Percentiles rank a stretch among this genome's conserved stretches.
Evolutionary conservation across 257 asterid genomes (phyloP).

Genomic region (Nicotiana paniculata): DNA sequence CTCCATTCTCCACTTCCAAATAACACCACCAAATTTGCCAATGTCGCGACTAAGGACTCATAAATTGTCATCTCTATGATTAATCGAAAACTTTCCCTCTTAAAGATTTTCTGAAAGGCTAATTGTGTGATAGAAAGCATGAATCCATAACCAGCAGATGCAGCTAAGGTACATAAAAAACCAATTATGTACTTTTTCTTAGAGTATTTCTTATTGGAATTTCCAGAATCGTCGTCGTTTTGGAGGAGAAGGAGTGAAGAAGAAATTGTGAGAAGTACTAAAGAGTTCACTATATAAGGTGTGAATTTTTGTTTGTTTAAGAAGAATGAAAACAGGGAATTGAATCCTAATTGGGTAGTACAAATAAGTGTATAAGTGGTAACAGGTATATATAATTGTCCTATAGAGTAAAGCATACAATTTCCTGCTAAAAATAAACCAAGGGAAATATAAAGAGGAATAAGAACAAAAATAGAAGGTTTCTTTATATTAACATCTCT

Average conservation of each 20-base stretch:
- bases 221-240: conserved; percentile 18
- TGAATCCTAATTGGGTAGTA: conserved; percentile 49
- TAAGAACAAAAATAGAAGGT: conserved; percentile 9
- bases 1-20: conserved; percentile 45
- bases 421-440: conserved; percentile 32
- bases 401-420: conserved; percentile 33
- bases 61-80: conserved; percentile 26
- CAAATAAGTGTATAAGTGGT: conserved; percentile 41
- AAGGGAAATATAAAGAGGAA: conserved; percentile 20
- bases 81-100: conserved; percentile 4
- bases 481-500: not conserved
- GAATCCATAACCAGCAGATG: conserved; percentile 30
- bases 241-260: conserved; percentile 49
- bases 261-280: conserved; percentile 38
- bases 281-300: conserved; percentile 31
- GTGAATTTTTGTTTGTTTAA: conserved; percentile 39
- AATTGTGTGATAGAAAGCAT: conserved; percentile 22
- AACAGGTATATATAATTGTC: conserved; percentile 37
- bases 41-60: conserved; percentile 26
- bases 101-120: conserved; percentile 25
- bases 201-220: not conserved
- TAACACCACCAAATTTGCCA: conserved; percentile 14
- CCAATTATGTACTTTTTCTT: conserved; percentile 12
- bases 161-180: conserved; percentile 27
- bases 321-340: conserved; percentile 38